These are phyloP conservation scores for Porphyrellus cyaneotinctus DNA, from an alignment of 768 basidiomycete species.

Conservation along the genomic window DNA sequence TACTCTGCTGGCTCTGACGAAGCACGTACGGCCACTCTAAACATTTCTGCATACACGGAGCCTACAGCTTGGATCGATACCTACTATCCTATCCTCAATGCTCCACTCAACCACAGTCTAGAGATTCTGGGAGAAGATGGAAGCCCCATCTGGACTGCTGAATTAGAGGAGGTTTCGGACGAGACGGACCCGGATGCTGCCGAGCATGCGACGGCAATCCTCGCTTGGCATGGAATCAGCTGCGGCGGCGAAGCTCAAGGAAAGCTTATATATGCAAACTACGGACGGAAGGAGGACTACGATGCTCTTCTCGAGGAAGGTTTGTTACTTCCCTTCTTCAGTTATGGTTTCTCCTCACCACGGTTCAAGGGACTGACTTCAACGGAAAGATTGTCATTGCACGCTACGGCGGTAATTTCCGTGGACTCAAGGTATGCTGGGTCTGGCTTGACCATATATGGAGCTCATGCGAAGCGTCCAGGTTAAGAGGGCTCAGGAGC, in stretches of 20 bases:
- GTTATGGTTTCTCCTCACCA: not conserved
- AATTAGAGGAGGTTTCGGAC: constrained; percentile 64
- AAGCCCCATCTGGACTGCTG: constrained; percentile 51
- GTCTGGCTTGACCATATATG: constrained; percentile 2
- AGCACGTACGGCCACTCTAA: constrained; percentile 50
- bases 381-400: constrained; percentile 75
- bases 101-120: constrained; percentile 53
- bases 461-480: constrained; percentile 34
- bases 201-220: constrained; percentile 51
- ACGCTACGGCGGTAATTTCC: constrained; percentile 74
- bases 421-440: constrained; percentile 79
- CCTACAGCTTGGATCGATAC: constrained; percentile 60
- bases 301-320: constrained; percentile 52
- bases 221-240: constrained; percentile 69
- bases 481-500: constrained; percentile 83
- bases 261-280: constrained; percentile 52
- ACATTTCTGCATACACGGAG: constrained; percentile 36
- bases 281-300: constrained; percentile 61
- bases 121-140: constrained; percentile 53
- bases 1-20: constrained; percentile 54
- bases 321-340: constrained; percentile 12
- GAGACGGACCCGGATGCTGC: constrained; percentile 60
- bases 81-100: constrained; percentile 76
- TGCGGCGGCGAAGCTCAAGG: constrained; percentile 63
- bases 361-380: constrained; percentile 52